Evolutionary conservation across 192 early-diverging fungal genomes (phyloP).

Genomic region (Entophlyctis luteolus): DNA sequence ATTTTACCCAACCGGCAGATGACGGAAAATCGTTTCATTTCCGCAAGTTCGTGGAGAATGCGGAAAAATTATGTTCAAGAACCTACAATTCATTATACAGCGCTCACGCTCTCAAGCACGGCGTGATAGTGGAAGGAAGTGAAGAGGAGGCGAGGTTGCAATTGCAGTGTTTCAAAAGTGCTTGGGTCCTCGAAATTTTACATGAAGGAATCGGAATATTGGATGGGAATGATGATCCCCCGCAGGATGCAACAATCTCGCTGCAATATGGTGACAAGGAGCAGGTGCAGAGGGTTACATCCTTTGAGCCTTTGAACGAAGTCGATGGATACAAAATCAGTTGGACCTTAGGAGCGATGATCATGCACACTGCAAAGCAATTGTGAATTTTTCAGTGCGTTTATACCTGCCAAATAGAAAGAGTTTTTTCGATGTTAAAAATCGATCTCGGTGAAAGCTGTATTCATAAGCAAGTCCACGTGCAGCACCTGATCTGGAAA

Average conservation of each 20-base stretch:
- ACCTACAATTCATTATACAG: not conserved
- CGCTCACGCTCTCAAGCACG: not conserved
- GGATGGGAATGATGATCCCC: too few species aligned
- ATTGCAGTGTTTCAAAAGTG: slow-evolving; percentile 92
- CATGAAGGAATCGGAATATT: slow-evolving; percentile 86
- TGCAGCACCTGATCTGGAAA: too few species aligned
- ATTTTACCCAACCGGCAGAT: too few species aligned
- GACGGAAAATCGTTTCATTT: slow-evolving; percentile 9
- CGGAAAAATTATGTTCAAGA: not conserved
- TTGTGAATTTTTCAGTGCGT: too few species aligned
- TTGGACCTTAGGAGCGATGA: slow-evolving; percentile 29
- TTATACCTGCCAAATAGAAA: too few species aligned
- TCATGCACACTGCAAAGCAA: too few species aligned
- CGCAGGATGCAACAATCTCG: slow-evolving; percentile 1
- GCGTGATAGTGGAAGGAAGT: not conserved
- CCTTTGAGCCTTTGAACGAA: slow-evolving; percentile 18
- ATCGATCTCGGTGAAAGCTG: too few species aligned
- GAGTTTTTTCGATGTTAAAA: too few species aligned
- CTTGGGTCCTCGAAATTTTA: slow-evolving; percentile 87
- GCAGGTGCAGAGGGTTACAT: too few species aligned
- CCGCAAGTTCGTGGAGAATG: slow-evolving; percentile 8
- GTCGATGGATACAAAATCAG: slow-evolving; percentile 24
- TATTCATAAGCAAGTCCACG: too few species aligned
- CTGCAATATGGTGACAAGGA: not conserved
- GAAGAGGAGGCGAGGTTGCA: slow-evolving; percentile 60